phyloP scores from a whole-genome alignment of 768 basidiomycete genomes.

The Agrocybe pediades region DNA sequence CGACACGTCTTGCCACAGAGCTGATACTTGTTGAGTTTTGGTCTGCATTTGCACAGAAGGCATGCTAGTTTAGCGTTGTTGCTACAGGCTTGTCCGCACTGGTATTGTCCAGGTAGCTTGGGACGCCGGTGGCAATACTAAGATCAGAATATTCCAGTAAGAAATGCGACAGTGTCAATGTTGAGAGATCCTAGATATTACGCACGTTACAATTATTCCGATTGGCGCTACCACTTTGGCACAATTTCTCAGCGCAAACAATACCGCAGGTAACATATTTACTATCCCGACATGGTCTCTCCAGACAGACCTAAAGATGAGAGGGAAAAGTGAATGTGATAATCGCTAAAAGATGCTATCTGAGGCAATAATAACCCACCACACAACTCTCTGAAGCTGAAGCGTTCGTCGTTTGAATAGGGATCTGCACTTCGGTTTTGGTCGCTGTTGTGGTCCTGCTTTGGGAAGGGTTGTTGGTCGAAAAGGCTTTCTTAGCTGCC shows the following conservation, averaged over 20 bases:
- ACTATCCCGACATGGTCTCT: conserved; percentile 12
- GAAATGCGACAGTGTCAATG: not conserved
- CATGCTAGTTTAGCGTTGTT: conserved; percentile 26
- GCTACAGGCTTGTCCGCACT: conserved; percentile 24
- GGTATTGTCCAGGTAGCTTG: conserved; percentile 19
- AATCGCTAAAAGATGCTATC: not conserved
- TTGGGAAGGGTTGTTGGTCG: too few relatives aligned
- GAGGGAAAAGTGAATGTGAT: not conserved
- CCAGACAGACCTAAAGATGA: conserved; percentile 20
- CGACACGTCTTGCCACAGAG: conserved; percentile 23
- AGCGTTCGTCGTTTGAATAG: not conserved
- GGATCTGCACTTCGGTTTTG: too few relatives aligned
- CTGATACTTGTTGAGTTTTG: conserved; percentile 24
- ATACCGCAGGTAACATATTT: conserved; percentile 27
- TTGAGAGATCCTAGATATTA: not conserved
- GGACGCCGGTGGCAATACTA: conserved; percentile 30
- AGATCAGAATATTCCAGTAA: too few relatives aligned
- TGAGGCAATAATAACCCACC: conserved; percentile 10
- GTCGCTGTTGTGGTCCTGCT: too few relatives aligned
- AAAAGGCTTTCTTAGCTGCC: too few relatives aligned
- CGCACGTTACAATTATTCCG: conserved; percentile 25
- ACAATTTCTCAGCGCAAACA: conserved; percentile 25
- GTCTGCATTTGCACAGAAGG: conserved; percentile 27
- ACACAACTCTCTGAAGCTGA: conserved; percentile 10
- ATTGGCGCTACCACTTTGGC: conserved; percentile 18